Conservation (phyloP, 495 filamentous ascomycete genomes). For the Aspergillus avenaceus region DNA sequence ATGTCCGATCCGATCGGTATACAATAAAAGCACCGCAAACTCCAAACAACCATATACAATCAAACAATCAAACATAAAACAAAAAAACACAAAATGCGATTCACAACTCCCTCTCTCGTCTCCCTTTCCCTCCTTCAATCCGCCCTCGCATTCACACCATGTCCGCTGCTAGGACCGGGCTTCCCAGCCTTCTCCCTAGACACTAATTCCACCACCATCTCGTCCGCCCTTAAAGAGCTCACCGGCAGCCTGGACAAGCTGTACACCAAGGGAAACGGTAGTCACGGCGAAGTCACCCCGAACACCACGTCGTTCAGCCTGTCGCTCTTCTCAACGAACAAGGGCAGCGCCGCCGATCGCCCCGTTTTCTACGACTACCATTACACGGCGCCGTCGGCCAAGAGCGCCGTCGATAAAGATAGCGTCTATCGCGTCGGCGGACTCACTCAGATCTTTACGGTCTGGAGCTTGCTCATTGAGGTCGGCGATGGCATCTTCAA, state of each 20-base stretch:
- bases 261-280: slow-evolving; percentile 1
- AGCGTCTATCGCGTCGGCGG: slow-evolving; percentile 47
- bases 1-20: neutral
- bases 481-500: slow-evolving; percentile 44
- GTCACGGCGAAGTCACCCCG: slow-evolving; percentile 11
- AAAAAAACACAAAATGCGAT: neutral
- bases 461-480: slow-evolving; percentile 42
- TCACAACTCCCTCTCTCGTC: neutral
- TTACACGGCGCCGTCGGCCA: slow-evolving; percentile 35
- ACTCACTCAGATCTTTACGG: slow-evolving; percentile 44
- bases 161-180: slow-evolving; percentile 46
- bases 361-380: slow-evolving; percentile 41
- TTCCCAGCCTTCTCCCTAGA: slow-evolving; percentile 40
- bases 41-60: neutral
- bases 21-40: neutral
- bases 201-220: slow-evolving; percentile 20
- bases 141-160: slow-evolving; percentile 25
- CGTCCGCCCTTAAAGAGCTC: slow-evolving; percentile 7
- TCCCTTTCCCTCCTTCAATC: slow-evolving; percentile 6
- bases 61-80: neutral
- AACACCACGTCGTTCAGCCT: slow-evolving; percentile 45
- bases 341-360: slow-evolving; percentile 18
- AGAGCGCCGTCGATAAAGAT: slow-evolving; percentile 16
- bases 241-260: slow-evolving; percentile 10
- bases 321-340: slow-evolving; percentile 45